Evolutionary conservation across 352 stramenopile genomes (phyloP), one percentile per base, ranked within the genome.

Genomic region (Phytophthora brassicae): DNA sequence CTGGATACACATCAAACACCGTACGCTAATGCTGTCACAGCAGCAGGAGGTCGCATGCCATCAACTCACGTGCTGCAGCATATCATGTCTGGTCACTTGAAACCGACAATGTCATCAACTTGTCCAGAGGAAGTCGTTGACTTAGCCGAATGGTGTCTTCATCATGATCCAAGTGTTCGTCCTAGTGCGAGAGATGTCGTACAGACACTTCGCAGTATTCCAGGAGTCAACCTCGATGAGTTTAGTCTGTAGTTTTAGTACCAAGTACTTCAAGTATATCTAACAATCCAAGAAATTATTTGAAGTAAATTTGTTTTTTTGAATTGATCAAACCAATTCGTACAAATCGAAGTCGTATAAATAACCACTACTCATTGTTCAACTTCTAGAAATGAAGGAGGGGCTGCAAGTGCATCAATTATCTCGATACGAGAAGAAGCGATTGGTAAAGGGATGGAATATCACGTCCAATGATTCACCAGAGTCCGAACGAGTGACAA

Each of bases 1-100:
- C 31, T 90, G 6, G 81, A 88, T 57, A 83, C 79, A 20, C 64
- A 72, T 31, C 33, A 50, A 11, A n/a, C 45, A n/a, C 78, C 80
- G 19, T 83, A 71, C 35, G 19, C 56, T 9, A 56, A 72, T 24
- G 23, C 66, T 9, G 19, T 64, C 1, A 70, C 56, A 28, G 39
- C 55, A 19, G 54, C 52, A 1, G 66, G 52, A 0, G 8, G 35
- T 17, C 26, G 42, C 4, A 57, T 78, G 41, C 19, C 64, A 48
- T 60, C 68, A 16, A 19, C 71, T 12, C 43, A 77, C 42, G 65
- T 79, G 22, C 42, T 83, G 17, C 64, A 85, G 41, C 48, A 64
- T 3, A 56, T 81, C 3, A 42, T 72, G 20, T 35, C 62, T 4
- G 70, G 61, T 14, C 57, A 69, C 13, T 44, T 81, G 39, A 69